Base-by-base conservation (phyloP, 192 early-diverging fungal species). In the Coemansia sp. region DNA sequence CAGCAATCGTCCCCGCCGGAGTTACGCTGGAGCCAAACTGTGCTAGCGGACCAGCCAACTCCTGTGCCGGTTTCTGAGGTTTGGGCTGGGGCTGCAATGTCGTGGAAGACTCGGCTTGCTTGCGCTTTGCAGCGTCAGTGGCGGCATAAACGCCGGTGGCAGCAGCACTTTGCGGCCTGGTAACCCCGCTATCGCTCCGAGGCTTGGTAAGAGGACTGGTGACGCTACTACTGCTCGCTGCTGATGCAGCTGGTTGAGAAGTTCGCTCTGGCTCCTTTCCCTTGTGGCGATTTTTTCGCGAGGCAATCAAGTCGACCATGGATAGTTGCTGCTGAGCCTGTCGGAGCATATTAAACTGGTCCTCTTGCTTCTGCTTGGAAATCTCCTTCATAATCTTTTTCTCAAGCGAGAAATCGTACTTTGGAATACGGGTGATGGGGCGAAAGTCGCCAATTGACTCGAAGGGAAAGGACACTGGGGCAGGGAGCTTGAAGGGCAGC, bases 381-480 rank as follows among this genome's bases (percentile, higher is more conserved):
- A 79, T 77, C n/a, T 85, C 79, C 60, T 82, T 78, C 69, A 82
- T 69, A 52, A 85, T 77, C 63, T 73, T 77, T 63, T 76, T 79
- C 62, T 85, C 84, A 8, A 85, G 74, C 26, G 84, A 67, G 49
- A 82, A 85, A 62, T 85, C 84, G 47, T 85, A 85, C 66, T 82
- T 85, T 60, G 84, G 84, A 59, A 85, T 85, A 37, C 68, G 72
- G 11, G 68, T 75, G 42, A 77, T 76, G 38, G 83, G 76, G 23
- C 69, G 62, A 43, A 77, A 80, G 65, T 75, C 78, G 37, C 78
- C 78, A 63, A 85, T 85, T 37, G 70, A 69, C 70, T 85, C 83
- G 62, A 85, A 85, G 26, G 83, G 83, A 55, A 85, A 77, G 21
- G 83, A 74, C 44, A 85, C 83, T 3, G 83, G 77, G 14, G 66